Conservation (phyloP, 2,329 filamentous ascomycete species). For the Hirsutella thompsonii region DNA sequence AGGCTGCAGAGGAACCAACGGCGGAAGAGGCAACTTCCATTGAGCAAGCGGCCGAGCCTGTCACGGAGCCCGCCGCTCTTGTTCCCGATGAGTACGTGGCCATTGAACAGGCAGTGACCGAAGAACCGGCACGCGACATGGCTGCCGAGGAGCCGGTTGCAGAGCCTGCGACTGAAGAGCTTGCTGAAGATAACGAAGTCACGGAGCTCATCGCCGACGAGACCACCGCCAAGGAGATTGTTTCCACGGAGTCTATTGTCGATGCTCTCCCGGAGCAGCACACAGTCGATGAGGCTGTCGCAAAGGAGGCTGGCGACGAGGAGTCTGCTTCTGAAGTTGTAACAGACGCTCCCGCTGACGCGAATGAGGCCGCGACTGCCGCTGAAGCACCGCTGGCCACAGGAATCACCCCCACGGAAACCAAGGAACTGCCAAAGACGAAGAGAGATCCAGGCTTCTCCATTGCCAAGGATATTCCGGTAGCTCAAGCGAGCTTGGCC, state of each 20-base stretch:
- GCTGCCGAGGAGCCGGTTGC: not conserved
- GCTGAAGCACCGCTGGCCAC: not conserved
- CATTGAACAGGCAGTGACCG: not conserved
- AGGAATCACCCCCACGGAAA: not conserved
- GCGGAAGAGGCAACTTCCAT: not conserved
- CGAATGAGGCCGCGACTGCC: no score
- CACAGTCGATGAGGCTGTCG: no score
- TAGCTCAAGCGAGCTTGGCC: not conserved
- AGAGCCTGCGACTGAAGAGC: not conserved
- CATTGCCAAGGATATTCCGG: not conserved
- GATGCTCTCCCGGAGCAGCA: no score
- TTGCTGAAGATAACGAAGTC: not conserved
- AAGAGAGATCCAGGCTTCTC: not conserved
- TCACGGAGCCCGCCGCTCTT: not conserved
- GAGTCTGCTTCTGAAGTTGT: no score
- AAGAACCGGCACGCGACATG: not conserved
- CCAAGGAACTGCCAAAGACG: not conserved
- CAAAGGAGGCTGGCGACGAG: no score
- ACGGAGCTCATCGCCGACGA: no score
- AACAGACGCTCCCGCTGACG: no score
- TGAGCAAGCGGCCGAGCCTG: not conserved
- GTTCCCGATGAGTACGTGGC: not conserved
- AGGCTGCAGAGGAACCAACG: not conserved
- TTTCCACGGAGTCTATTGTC: no score
- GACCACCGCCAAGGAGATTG: no score